Conservation (phyloP, 805 yeast species). For the Sugiyamaella lignohabitans region DNA sequence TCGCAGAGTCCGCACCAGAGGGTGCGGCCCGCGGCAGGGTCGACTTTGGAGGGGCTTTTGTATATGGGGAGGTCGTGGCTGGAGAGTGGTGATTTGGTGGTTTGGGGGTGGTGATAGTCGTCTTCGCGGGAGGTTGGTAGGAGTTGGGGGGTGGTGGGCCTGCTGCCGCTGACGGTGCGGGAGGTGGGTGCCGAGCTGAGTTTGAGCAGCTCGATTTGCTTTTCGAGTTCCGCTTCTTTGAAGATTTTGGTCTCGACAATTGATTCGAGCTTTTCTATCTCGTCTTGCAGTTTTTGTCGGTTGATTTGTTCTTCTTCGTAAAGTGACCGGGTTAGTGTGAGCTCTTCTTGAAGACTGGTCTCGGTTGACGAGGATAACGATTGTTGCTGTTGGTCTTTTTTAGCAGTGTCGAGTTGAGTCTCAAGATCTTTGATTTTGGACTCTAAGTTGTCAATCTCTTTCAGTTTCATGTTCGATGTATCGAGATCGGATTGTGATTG, state of each 20-base stretch:
- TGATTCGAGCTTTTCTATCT: conserved; percentile 26
- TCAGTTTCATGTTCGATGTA: too few species aligned
- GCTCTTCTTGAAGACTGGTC: background rate
- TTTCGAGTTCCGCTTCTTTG: conserved; percentile 29
- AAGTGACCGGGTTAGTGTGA: background rate
- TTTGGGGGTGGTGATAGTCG: background rate
- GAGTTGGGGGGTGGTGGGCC: background rate
- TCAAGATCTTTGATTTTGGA: too few species aligned
- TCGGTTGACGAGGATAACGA: background rate
- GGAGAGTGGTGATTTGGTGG: background rate
- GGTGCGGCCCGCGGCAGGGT: conserved; percentile 67
- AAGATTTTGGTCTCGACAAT: conserved; percentile 25
- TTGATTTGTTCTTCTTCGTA: conserved; percentile 1
- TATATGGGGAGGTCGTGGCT: conserved; percentile 4
- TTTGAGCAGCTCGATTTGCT: conserved; percentile 19
- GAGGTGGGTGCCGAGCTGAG: conserved; percentile 5
- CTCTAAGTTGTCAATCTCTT: too few species aligned
- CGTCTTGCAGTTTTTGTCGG: conserved; percentile 11
- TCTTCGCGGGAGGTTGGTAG: conserved; percentile 4
- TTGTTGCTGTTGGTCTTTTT: background rate
- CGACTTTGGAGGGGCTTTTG: conserved; percentile 38
- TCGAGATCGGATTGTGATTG: background rate
- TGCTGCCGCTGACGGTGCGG: conserved; percentile 6
- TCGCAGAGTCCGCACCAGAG: conserved; percentile 95
- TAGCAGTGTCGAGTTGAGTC: too few species aligned